Base-by-base conservation (phyloP, 331 rosid genomes). In the Ulmus americana region DNA sequence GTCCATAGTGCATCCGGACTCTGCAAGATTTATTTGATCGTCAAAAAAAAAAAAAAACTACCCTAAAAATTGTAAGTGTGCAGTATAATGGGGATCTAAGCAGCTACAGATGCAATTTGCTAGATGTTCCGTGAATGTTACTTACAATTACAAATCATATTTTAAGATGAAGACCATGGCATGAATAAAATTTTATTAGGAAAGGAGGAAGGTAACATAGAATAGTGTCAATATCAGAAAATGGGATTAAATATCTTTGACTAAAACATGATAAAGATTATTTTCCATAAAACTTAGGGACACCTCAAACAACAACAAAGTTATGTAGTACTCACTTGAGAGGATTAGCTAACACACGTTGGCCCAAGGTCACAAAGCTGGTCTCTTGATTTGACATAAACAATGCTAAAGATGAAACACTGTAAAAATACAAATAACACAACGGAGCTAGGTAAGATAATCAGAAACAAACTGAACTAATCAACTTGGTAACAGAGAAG, bases 321-420 rank as follows among this genome's bases (percentile, higher is more conserved):
- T 65, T 63, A 47, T 45, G 20, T 64, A 35, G 48, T 51, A 85
- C 96, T 87, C 79, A 92, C 98, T 92, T 92, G 64, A 89, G 95
- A 61, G 98, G 98, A 68, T 72, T 64, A 35, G 98, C 98, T 73
- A 92, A 73, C 52, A 92, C 88, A 50, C 98, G 97, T 48, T 92
- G 98, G 10, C 87, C 98, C 81, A 92, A 80, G 70, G 98, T 92
- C 66, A 92, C 98, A 72, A 92, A 92, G 88, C 98, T 89, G 51
- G 98, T 92, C 80, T 92, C 98, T 84, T 92, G 98, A 79, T 92
- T 92, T 62, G 98, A 92, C 98, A 92, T 92, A 87, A 92, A 92
- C 95, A 82, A 82, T 49, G 98, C 98, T 88, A 92, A 84, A 45
- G 98, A 92, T 54, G 98, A 92, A 65, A 92, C 98, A 92, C 98